Percentiles rank a stretch among this genome's conserved stretches.
Evolutionary conservation across 345 rosid species (phyloP).

Genomic region (Gossypium rotundifolium): DNA sequence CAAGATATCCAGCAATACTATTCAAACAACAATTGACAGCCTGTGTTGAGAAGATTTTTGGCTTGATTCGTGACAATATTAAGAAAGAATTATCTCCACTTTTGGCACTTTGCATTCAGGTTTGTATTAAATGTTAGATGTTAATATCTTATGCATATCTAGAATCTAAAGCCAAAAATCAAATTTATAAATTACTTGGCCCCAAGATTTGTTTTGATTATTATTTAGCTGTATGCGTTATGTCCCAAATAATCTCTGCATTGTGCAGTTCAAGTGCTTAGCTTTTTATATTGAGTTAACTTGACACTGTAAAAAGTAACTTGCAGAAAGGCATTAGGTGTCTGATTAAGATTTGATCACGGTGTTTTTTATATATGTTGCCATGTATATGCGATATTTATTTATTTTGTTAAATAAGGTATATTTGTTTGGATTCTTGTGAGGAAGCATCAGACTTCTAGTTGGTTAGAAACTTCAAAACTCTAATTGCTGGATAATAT

Average conservation of each 20-base stretch:
- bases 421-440: background rate
- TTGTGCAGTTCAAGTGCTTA: background rate
- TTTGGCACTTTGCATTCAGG: conserved; percentile 84
- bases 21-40: conserved; percentile 96
- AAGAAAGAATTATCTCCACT: conserved; percentile 89
- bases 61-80: conserved; percentile 90
- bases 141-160: background rate
- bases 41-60: conserved; percentile 97
- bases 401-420: background rate
- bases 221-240: background rate
- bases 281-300: background rate
- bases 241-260: background rate
- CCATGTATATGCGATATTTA: background rate
- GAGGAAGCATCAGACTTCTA: background rate
- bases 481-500: background rate
- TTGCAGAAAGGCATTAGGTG: background rate
- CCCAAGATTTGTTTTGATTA: background rate
- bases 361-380: background rate
- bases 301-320: background rate
- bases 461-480: conserved; percentile 2
- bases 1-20: conserved; percentile 90
- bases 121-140: conserved; percentile 24
- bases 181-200: no score
- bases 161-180: background rate
- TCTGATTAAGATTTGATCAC: background rate